Conservation (phyloP, 129 eudicot species). For the Chrysanthemum seticuspe region DNA sequence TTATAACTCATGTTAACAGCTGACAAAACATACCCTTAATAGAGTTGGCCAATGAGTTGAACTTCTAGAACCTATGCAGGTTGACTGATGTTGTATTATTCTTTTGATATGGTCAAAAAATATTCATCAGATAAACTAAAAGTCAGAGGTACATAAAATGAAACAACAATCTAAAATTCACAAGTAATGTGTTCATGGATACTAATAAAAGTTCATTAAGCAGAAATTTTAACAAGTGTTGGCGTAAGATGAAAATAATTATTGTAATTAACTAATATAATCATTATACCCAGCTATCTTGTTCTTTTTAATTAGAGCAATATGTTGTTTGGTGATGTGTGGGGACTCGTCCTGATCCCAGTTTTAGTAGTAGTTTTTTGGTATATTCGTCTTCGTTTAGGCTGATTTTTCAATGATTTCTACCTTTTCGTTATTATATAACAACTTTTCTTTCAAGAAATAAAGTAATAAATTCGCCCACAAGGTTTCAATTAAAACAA, state of each 20-base stretch:
- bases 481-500: neutral
- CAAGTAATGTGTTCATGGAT: no score
- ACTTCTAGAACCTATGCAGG: slow-evolving; percentile 8
- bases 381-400: neutral
- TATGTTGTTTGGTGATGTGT: slow-evolving; percentile 9
- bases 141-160: no score
- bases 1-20: no score
- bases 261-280: no score
- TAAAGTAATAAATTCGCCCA: neutral
- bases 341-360: neutral
- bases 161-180: no score
- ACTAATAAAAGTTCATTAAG: neutral
- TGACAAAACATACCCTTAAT: no score
- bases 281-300: slow-evolving; percentile 6
- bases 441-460: neutral
- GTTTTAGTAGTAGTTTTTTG: slow-evolving; percentile 9
- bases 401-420: neutral
- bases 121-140: no score
- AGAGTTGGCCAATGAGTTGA: neutral
- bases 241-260: neutral
- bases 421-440: neutral
- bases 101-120: no score
- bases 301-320: neutral
- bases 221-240: neutral
- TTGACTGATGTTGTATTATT: neutral